These are phyloP conservation scores for Pseudogymnoascus sp. DNA, from an alignment of 2,329 filamentous ascomycete species.

Conservation along the genomic window DNA sequence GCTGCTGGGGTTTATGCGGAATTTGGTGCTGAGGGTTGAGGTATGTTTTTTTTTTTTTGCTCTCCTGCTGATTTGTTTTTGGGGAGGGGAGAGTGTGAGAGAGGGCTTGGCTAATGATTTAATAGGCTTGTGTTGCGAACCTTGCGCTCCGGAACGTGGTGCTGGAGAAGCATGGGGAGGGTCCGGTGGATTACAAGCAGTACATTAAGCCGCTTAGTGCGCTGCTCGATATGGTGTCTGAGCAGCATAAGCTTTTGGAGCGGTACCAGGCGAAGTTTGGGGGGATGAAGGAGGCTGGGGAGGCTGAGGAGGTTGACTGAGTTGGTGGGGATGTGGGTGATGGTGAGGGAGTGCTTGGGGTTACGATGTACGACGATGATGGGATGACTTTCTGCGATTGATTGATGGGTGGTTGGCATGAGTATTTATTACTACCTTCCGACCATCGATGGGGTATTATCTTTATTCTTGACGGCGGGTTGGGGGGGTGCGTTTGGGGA, in stretches of 20 bases:
- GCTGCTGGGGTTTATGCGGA: slow-evolving; percentile 81
- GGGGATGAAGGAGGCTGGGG: background rate
- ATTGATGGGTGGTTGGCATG: background rate
- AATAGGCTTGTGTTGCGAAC: background rate
- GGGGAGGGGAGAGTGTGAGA: too few species aligned
- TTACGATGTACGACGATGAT: background rate
- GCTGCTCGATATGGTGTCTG: background rate
- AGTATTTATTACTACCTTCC: background rate
- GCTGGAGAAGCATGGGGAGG: background rate
- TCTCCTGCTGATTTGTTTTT: background rate
- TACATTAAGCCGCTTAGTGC: background rate
- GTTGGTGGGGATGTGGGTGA: too few species aligned
- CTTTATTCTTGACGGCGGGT: background rate
- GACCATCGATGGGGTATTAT: background rate
- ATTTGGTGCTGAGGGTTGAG: slow-evolving; percentile 94
- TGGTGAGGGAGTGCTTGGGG: background rate
- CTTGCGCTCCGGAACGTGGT: background rate
- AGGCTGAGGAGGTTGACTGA: background rate
- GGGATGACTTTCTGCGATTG: background rate
- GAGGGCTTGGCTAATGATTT: background rate
- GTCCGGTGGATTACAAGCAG: background rate
- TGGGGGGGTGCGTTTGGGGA: background rate
- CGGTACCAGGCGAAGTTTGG: background rate
- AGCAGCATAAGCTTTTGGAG: background rate
- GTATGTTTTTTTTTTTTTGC: slow-evolving; percentile 37